phyloP scores from a whole-genome alignment of 495 filamentous ascomycete genomes.

The Hypoxylon fuscum region DNA sequence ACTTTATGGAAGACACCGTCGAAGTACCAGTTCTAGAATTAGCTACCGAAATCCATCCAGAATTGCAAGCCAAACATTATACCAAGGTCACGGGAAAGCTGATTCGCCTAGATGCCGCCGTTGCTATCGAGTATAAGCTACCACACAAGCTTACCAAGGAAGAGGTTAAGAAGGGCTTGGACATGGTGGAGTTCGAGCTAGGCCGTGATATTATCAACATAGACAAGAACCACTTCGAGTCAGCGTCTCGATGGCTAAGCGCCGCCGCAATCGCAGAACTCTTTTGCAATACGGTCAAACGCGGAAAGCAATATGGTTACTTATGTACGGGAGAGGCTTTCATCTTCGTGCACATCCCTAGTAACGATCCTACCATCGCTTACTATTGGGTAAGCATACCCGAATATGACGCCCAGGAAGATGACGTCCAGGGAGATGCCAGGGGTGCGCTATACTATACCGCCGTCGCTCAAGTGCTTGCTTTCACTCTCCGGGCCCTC shows the following conservation, averaged over 20 bases:
- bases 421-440: conserved; percentile 25
- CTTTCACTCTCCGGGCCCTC: conserved; percentile 57
- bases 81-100: no score
- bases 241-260: conserved; percentile 39
- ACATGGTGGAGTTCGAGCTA: conserved; percentile 41
- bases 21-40: no score
- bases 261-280: conserved; percentile 24
- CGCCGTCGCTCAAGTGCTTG: conserved; percentile 56
- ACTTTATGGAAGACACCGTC: no score
- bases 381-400: conserved; percentile 47
- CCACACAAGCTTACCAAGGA: conserved; percentile 53
- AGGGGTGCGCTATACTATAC: conserved; percentile 51
- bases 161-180: conserved; percentile 41
- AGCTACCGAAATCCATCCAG: no score
- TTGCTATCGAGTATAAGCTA: conserved; percentile 55
- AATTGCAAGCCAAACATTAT: no score
- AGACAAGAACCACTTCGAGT: conserved; percentile 37
- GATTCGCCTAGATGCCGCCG: no score
- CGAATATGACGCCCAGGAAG: conserved; percentile 38
- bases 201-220: conserved; percentile 45
- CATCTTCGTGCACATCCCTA: conserved; percentile 52
- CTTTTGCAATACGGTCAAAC: conserved; percentile 23
- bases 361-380: conserved; percentile 41
- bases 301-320: conserved; percentile 43
- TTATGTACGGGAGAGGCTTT: conserved; percentile 52